Base-by-base conservation (phyloP, 306 rosid species). In the Abrus pulchellus region DNA sequence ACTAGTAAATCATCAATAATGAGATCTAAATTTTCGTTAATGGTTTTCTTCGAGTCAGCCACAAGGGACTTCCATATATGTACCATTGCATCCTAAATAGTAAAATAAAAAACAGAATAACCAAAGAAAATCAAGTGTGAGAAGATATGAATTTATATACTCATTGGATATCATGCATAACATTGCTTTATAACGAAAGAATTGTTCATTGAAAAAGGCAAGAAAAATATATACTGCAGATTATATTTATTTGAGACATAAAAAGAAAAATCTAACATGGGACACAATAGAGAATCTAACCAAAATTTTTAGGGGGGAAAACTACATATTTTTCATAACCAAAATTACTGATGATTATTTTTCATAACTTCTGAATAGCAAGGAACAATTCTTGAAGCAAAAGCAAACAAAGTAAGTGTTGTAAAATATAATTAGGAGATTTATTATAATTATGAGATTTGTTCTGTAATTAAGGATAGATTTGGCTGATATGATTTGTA, bases 21-120 rank as follows among this genome's bases (percentile, higher is more conserved):
- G 79, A 90, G 86, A 78, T 93, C 94, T 48, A 93, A 88, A 83
- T 93, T 83, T 76, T 95, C 99, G 59, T 95, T 97, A 65, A 95
- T 91, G 56, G 99, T 90, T 87, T 86, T 95, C 92, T 93, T 95
- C 45, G 99, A 90, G 85, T 95, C 98, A 9, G 89, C 92, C 81
- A 93, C 99, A 30, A 95, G 90, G 63, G 99, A 89, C 89, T 95
- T 95, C 99, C 99, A 95, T 83, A 95, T 95, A 79, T 90, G 97
- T 82, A 95, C 75, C 99, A 95, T 95, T 71, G 99, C 92, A 90
- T 95, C 99, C 99, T 95, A 76, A 61, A 78, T 69, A 85, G 75
- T 72, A 59, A 64, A 81, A 36, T n/a, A 72, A 72, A 72, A 72
- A 41, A 48, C 36, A 53, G 7, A 74, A 76, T 57, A 66, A 69